Evolutionary conservation across 2,329 filamentous ascomycete genomes (phyloP), one percentile per base, ranked within the genome.

Genomic region (Alternaria gaisen): DNA sequence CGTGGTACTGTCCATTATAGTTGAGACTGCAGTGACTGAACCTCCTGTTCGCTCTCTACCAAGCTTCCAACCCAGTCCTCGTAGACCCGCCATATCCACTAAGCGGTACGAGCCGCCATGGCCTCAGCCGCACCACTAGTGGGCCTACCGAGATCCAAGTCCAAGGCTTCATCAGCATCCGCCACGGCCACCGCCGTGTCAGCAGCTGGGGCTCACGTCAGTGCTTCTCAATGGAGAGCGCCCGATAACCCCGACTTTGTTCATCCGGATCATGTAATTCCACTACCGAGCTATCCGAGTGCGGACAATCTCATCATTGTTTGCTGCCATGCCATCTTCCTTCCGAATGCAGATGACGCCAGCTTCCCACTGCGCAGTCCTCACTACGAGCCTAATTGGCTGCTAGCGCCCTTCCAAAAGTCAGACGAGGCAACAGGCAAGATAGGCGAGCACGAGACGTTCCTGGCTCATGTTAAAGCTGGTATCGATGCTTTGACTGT

Each of bases 251-350:
- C 61, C 6, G 53, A 69, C 53, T 78, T 75, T 42, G 53, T 58
- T 16, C 71, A 74, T 46, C 74, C 74, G 22, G 66, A 71, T 36
- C 74, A 76, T 60, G 70, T 68, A 20, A 67, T 72, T 20, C 72
- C 72, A 11, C 63, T 65, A 8, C 66, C 56, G 28, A 74, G 63
- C 43, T 76, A 76, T 60, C 58, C 63, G 2, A 65, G 65, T 4
- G 64, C 72, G 18, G 72, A 77, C 14, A 72, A 91, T 65, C 84
- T 96, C 11, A 87, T 96, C 53, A 81, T 96, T 48, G 90, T 96
- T 52, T 95, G 92, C 81, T 94, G 93, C 76, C 93, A 97, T 79
- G 91, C 88, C 28, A 92, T 94, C 59, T 96, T 91, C 84, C 65
- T 74, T 16, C 75, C 76, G 11, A 70, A 75, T 59, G 68, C 67